phyloP scores from a whole-genome alignment of 2,329 filamentous ascomycete species.

The Trichoderma lentiforme region DNA sequence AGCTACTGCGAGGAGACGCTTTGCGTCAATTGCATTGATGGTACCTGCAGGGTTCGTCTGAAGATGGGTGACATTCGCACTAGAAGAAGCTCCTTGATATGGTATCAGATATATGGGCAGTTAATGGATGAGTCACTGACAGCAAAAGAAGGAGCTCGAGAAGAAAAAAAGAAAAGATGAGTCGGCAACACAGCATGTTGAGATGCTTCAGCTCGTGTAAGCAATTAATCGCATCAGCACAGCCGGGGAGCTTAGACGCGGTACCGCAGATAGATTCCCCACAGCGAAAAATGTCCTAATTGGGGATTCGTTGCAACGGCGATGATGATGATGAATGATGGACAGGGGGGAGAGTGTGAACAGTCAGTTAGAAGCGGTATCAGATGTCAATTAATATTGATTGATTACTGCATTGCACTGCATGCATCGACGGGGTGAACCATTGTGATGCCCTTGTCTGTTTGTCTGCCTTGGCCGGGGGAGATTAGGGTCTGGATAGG shows the following conservation, averaged over 20 bases:
- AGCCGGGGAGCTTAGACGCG: background rate
- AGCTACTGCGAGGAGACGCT: background rate
- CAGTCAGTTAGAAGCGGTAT: background rate
- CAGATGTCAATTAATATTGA: background rate
- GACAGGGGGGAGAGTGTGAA: background rate
- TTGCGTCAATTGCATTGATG: background rate
- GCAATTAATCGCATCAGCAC: background rate
- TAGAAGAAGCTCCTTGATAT: background rate
- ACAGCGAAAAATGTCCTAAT: background rate
- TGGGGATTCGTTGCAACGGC: background rate
- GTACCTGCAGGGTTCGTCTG: background rate
- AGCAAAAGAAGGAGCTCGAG: background rate
- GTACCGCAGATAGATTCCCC: background rate
- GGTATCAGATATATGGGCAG: background rate
- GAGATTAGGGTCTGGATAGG: background rate
- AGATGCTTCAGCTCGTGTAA: background rate
- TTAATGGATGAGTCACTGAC: background rate
- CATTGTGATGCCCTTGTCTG: background rate
- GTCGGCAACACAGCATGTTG: background rate
- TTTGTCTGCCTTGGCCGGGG: background rate
- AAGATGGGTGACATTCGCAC: background rate
- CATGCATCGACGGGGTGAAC: background rate
- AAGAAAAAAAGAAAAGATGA: background rate
- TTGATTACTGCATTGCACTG: background rate
- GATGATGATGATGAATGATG: background rate